Conservation (phyloP, 2,329 filamentous ascomycete genomes). For the Monosporascus sp. region DNA sequence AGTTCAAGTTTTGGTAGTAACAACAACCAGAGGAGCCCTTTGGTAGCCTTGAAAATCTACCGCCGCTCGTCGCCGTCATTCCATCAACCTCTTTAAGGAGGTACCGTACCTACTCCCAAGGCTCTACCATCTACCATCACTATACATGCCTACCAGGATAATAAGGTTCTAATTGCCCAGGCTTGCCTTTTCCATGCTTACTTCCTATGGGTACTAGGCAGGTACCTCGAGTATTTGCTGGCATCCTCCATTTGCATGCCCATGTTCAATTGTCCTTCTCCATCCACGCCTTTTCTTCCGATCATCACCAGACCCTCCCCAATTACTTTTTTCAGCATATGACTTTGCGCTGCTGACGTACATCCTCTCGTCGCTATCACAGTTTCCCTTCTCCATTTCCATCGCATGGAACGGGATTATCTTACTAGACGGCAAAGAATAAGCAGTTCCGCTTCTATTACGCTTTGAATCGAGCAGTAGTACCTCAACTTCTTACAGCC, state of each 20-base stretch:
- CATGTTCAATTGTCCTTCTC: neutral
- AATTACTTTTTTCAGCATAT: neutral
- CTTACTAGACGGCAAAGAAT: neutral
- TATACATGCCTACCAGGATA: too few relatives aligned
- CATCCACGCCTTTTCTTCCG: neutral
- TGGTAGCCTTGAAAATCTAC: neutral
- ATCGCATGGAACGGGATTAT: neutral
- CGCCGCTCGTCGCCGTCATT: neutral
- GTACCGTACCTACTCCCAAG: neutral
- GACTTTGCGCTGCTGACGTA: neutral
- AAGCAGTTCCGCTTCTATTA: neutral
- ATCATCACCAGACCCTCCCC: neutral
- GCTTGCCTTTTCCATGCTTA: too few relatives aligned
- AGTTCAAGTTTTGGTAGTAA: neutral
- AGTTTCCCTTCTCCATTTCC: neutral
- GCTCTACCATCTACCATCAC: neutral
- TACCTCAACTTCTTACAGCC: too few relatives aligned
- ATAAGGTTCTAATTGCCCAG: too few relatives aligned
- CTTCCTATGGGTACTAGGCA: neutral
- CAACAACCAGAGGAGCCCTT: neutral
- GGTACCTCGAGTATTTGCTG: neutral
- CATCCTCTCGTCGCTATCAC: neutral
- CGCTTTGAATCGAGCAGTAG: neutral
- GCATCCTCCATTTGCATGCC: neutral
- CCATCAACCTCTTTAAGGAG: neutral